Evolutionary conservation across 2,329 filamentous ascomycete species (phyloP).

Genomic region (Dothistroma pini): DNA sequence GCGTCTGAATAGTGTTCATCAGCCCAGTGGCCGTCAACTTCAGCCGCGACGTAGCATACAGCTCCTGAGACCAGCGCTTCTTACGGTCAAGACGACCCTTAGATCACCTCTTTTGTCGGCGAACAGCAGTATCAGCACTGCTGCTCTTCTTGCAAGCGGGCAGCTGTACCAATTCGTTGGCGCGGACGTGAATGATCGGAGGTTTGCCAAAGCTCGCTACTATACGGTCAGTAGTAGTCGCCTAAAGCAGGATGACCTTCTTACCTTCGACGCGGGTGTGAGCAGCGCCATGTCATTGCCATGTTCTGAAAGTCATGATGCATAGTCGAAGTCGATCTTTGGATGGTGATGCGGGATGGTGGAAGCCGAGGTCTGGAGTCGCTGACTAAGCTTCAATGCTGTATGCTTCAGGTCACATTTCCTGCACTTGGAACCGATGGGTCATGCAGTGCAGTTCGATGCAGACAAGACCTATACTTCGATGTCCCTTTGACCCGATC

Average conservation of each 20-base stretch:
- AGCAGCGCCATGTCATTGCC: constrained; percentile 32
- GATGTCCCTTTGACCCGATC: no score
- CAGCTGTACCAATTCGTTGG: constrained; percentile 55
- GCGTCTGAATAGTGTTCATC: constrained; percentile 44
- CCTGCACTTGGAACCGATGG: neutral
- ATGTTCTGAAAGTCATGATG: constrained; percentile 12
- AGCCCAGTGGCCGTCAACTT: neutral
- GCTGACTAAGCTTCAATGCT: no score
- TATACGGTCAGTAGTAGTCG: constrained; percentile 4
- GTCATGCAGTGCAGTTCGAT: neutral
- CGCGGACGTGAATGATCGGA: constrained; percentile 55
- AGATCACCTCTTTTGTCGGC: constrained; percentile 78
- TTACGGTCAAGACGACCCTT: constrained; percentile 61
- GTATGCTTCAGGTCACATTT: neutral
- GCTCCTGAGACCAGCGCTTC: constrained; percentile 56
- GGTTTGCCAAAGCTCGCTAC: constrained; percentile 50
- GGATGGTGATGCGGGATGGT: neutral
- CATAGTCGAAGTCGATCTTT: neutral
- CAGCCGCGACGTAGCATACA: constrained; percentile 39
- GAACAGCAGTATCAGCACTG: constrained; percentile 83
- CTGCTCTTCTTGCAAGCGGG: constrained; percentile 66
- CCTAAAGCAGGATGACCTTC: neutral
- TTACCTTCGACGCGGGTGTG: constrained; percentile 34
- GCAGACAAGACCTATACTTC: no score
- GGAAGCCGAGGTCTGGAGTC: neutral